Evolutionary conservation across 495 filamentous ascomycete species (phyloP), one percentile per base, ranked within the genome.

Genomic region (Hypoxylon lienhwacheense): DNA sequence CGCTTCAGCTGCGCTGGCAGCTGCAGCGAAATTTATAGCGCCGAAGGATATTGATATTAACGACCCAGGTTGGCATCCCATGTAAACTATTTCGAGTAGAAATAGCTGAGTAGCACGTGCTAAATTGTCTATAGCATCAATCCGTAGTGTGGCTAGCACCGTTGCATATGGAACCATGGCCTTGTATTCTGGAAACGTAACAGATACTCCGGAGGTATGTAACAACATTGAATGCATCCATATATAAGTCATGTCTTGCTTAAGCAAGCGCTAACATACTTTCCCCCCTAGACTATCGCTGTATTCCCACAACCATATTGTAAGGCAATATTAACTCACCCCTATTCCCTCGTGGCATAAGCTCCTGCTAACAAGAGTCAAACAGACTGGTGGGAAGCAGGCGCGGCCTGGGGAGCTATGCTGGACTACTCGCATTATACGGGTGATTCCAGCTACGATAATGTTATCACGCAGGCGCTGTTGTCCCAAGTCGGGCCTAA

Each of bases 361-460:
- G 14, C 44, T 20, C 2, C 37, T 51, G 14, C 49, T 65, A 21
- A 64, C 47, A 42, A 61, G 69, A 48, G 72, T 75, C 8, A 2
- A 79, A 83, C 60, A 85, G 64, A 85, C 73, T 91, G 87, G 87
- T 91, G 87, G 87, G 81, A 90, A 69, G 81, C 80, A 15, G 89
- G 88, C 21, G 84, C 84, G 5, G 80, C 85, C 65, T 89, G 87
- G 74, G 84, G 82, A 33, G 69, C 82, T 2, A 73, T 97, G 65
- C 70, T 96, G 25, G 85, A 95, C 62, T 96, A 97, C 66, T 91
- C 85, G 67, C 88, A 83, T 65, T 89, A 86, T 66, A 95, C 90
- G 0, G 83, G 84, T 6, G 90, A 96, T 63, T 72, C 71, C 4
- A 77, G 70, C 32, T 95, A 88, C 72, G 90, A 91, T 66, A 69